Evolutionary conservation across 1,139 yeast species (phyloP).

Genomic region (Kluyveromyces sp.): DNA sequence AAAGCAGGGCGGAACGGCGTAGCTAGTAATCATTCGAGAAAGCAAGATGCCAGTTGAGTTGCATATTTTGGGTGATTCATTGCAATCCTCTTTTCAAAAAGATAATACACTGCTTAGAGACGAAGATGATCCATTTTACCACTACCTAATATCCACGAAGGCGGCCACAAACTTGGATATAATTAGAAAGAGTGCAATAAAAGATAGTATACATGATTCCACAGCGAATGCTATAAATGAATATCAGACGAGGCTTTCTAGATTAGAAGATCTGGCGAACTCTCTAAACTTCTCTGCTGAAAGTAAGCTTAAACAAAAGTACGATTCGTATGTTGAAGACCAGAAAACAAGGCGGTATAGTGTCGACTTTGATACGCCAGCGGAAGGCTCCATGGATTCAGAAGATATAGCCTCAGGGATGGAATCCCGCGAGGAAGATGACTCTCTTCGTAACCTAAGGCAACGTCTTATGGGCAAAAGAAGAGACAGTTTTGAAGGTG

Average conservation of each 20-base stretch:
- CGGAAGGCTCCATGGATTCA: constrained; percentile 1
- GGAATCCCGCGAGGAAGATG: constrained; percentile 13
- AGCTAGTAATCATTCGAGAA: no score
- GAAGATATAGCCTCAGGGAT: constrained; percentile 1
- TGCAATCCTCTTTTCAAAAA: not conserved
- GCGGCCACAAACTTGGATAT: constrained; percentile 12
- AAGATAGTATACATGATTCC: constrained; percentile 1
- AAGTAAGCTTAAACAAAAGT: constrained; percentile 2
- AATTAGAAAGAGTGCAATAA: constrained; percentile 9
- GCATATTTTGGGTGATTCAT: not conserved
- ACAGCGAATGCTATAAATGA: not conserved
- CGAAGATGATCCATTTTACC: constrained; percentile 13
- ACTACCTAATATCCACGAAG: constrained; percentile 14
- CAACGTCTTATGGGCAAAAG: constrained; percentile 26
- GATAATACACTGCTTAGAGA: not conserved
- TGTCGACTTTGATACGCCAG: constrained; percentile 22
- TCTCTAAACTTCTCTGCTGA: not conserved
- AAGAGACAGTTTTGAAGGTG: constrained; percentile 10
- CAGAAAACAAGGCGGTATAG: constrained; percentile 17
- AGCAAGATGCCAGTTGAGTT: not conserved
- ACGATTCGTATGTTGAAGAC: constrained; percentile 4
- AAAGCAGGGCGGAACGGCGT: no score
- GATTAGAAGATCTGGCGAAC: constrained; percentile 5
- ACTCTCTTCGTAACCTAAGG: constrained; percentile 26
- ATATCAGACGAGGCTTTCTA: constrained; percentile 10